phyloP scores from a whole-genome alignment of 306 rosid species.

The Quercus berberidifolia region DNA sequence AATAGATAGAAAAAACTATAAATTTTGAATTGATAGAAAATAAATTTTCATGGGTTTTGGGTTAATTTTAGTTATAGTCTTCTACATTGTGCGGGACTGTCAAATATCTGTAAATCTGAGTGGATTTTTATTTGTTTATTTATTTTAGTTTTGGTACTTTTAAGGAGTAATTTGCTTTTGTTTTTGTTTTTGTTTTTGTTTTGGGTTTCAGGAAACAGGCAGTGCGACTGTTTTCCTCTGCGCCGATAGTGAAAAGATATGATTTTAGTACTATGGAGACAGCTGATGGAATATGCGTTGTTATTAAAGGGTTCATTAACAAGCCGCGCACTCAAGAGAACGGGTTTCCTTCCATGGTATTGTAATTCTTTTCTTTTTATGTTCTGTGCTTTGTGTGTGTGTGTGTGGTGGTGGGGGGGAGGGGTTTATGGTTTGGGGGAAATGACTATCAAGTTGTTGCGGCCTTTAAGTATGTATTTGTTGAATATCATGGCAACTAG shows the following conservation, averaged over 20 bases:
- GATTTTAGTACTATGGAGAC: slow-evolving; percentile 62
- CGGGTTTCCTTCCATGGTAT: slow-evolving; percentile 63
- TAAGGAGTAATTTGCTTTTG: neutral
- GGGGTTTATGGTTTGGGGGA: neutral
- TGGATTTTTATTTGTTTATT: no score
- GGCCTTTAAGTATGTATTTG: neutral
- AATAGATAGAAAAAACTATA: neutral
- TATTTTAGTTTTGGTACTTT: neutral
- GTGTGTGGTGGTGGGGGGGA: no score
- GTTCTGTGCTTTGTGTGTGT: no score
- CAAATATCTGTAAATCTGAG: neutral
- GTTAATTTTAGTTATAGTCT: neutral
- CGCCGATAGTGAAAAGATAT: slow-evolving; percentile 48
- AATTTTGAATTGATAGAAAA: neutral
- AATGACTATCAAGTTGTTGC: neutral
- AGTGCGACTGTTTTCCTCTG: slow-evolving; percentile 53
- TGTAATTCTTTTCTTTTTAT: neutral
- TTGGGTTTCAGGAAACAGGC: slow-evolving; percentile 43
- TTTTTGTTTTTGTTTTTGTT: neutral
- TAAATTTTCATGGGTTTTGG: no score
- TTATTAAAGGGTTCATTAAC: slow-evolving; percentile 51
- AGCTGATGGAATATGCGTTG: slow-evolving; percentile 46
- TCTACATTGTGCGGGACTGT: neutral
- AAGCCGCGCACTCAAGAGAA: slow-evolving; percentile 41
- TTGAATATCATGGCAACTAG: no score